phyloP scores from a whole-genome alignment of 2,329 filamentous ascomycete genomes.

The Cyphellophora attinorum region DNA sequence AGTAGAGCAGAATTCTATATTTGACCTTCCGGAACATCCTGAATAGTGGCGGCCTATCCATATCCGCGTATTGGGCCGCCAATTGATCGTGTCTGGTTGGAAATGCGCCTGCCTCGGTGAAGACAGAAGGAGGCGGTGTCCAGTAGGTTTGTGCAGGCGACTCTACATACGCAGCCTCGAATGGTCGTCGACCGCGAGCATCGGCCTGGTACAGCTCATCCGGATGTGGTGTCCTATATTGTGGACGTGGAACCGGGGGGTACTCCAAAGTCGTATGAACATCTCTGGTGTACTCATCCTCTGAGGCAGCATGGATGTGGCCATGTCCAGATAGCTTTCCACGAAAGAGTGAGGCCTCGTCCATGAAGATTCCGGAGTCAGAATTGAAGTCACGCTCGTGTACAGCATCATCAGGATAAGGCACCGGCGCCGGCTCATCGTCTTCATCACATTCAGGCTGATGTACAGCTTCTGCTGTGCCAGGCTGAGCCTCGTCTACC shows the following conservation, averaged over 20 bases:
- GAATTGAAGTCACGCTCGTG: slow-evolving; percentile 19
- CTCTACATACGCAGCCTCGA: too few species aligned
- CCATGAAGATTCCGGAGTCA: slow-evolving; percentile 25
- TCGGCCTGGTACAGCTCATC: too few species aligned
- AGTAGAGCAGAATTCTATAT: slow-evolving; percentile 68
- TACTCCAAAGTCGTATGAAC: too few species aligned
- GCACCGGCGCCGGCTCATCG: not conserved
- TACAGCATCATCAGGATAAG: slow-evolving; percentile 10
- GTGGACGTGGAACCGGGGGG: too few species aligned
- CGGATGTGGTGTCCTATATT: too few species aligned
- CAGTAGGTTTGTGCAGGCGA: too few species aligned
- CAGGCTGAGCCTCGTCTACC: slow-evolving; percentile 7
- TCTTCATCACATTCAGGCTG: slow-evolving; percentile 3
- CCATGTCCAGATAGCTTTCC: too few species aligned
- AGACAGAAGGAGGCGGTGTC: not conserved
- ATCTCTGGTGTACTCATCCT: too few species aligned
- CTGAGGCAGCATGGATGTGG: too few species aligned
- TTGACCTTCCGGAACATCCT: slow-evolving; percentile 74
- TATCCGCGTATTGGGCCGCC: slow-evolving; percentile 43
- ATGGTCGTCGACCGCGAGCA: too few species aligned
- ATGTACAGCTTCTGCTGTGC: too few species aligned
- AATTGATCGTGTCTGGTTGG: slow-evolving; percentile 47
- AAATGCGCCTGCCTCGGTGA: not conserved
- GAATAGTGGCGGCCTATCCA: slow-evolving; percentile 54
- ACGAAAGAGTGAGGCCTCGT: too few species aligned